phyloP scores from a whole-genome alignment of 2,329 filamentous ascomycete genomes.

The Paracorniculantispora psalliotae region DNA sequence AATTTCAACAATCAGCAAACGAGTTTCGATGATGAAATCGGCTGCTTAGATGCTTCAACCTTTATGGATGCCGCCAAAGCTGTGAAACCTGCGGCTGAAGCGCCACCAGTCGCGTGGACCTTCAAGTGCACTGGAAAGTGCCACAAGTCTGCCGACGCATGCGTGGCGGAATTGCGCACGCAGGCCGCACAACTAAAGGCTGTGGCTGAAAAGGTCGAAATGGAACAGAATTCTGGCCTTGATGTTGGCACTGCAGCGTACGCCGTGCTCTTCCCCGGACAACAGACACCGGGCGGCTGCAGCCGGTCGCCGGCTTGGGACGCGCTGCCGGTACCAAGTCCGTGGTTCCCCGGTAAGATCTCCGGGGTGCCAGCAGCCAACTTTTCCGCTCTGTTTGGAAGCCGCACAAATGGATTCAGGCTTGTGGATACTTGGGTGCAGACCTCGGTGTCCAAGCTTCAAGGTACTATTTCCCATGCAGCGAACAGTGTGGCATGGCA shows the following conservation, averaged over 20 bases:
- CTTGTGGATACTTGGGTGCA: not conserved
- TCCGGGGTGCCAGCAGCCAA: not conserved
- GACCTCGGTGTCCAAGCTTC: not conserved
- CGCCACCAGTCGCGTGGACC: not conserved
- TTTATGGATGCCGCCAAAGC: not conserved
- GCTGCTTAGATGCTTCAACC: not conserved
- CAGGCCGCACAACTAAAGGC: not conserved
- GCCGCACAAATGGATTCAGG: not conserved
- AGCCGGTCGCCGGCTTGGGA: slow-evolving; percentile 1
- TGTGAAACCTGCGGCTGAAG: not conserved
- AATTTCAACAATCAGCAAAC: not conserved
- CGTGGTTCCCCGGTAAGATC: not conserved
- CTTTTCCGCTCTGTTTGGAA: not conserved
- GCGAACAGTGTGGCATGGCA: not conserved
- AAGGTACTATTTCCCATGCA: not conserved
- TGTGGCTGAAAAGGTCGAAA: not conserved
- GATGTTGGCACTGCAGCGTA: not conserved
- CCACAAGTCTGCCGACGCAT: not conserved
- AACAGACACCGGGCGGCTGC: not conserved
- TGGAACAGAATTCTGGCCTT: not conserved
- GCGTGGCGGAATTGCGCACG: not conserved
- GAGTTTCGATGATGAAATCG: not conserved
- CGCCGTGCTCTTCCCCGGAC: not conserved
- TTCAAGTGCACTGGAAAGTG: not conserved
- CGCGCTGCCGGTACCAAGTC: not conserved